Evolutionary conservation across 164 flowering plant genomes (phyloP).

Genomic region (Macadamia integrifolia): DNA sequence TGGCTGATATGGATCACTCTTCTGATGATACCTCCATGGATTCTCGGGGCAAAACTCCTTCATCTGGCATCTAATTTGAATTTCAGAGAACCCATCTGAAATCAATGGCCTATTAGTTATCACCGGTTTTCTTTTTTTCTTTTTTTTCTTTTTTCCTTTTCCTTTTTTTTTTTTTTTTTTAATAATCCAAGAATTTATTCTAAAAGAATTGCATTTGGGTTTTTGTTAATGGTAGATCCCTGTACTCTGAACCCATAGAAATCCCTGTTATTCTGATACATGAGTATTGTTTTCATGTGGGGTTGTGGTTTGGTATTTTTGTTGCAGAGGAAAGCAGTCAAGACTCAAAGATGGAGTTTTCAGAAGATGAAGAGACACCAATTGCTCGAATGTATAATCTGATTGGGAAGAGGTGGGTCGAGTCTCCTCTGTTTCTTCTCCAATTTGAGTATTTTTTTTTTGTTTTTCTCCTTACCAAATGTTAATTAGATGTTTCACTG

Average conservation of each 20-base stretch:
- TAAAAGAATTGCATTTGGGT: no score
- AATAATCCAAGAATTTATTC: no score
- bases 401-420: slow-evolving; percentile 40
- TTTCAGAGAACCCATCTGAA: slow-evolving; percentile 3
- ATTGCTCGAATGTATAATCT: slow-evolving; percentile 39
- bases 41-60: slow-evolving; percentile 22
- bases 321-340: slow-evolving; percentile 27
- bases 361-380: slow-evolving; percentile 44
- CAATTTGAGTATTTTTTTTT: neutral
- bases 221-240: no score
- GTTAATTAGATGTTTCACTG: neutral
- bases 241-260: neutral
- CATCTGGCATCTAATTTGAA: no score
- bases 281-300: neutral
- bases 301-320: neutral
- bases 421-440: neutral
- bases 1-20: slow-evolving; percentile 31
- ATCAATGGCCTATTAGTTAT: neutral
- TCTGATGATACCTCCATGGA: slow-evolving; percentile 21
- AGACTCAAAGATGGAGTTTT: slow-evolving; percentile 28
- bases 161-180: no score
- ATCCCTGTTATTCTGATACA: no score
- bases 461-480: no score
- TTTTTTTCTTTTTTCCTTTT: no score
- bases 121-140: no score